Evolutionary conservation across 208 protist genomes (phyloP).

Genomic region (Herpetomonas samuelpessoai): DNA sequence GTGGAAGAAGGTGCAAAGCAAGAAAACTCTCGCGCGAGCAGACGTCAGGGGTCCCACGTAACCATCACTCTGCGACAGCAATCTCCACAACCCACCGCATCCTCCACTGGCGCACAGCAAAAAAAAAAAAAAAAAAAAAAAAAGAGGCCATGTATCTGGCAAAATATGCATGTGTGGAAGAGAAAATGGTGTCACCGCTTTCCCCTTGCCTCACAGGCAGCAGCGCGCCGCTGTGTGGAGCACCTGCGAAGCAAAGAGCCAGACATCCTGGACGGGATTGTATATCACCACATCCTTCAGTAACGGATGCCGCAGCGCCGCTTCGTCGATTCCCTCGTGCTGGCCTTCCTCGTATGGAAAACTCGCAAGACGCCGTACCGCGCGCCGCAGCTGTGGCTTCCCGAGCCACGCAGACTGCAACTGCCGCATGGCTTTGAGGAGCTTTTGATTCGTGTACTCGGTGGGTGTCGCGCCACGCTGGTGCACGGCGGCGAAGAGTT

Average conservation of each 20-base stretch:
- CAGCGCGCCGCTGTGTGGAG: conserved; percentile 79
- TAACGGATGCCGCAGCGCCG: conserved; percentile 46
- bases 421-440: conserved; percentile 82
- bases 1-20: no score
- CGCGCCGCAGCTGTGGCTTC: conserved; percentile 30
- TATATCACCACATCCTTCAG: conserved; percentile 75
- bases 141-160: not conserved
- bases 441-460: conserved; percentile 72
- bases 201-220: conserved; percentile 27
- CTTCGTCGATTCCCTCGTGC: conserved; percentile 61
- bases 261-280: conserved; percentile 79
- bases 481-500: conserved; percentile 71
- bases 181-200: not conserved
- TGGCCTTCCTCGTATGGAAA: conserved; percentile 73
- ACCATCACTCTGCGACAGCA: no score
- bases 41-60: no score
- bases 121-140: conserved; percentile 10
- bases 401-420: conserved; percentile 62
- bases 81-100: no score
- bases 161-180: not conserved
- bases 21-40: no score
- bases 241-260: conserved; percentile 72
- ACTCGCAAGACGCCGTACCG: conserved; percentile 54
- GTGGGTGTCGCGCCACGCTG: conserved; percentile 52
- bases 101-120: no score